A percentile compares a stretch with the other conserved stretches of the same genome.
These are phyloP conservation scores for Gaultheria prostrata DNA, from an alignment of 148 eudicot genomes.

Conservation along the genomic window DNA sequence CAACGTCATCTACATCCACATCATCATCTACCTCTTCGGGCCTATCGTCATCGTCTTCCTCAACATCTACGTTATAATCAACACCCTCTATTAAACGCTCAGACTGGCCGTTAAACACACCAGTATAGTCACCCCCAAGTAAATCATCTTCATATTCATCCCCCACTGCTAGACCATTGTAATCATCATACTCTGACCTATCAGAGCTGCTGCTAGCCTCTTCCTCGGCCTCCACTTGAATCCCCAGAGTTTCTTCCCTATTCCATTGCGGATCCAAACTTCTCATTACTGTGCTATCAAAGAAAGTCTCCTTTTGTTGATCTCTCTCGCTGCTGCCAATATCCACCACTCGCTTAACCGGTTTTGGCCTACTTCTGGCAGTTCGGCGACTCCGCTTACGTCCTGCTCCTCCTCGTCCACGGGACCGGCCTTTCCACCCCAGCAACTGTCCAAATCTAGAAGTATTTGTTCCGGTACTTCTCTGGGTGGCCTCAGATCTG, in stretches of 20 bases:
- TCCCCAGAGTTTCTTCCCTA: slow-evolving; percentile 16
- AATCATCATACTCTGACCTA: slow-evolving; percentile 30
- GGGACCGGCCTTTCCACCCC: slow-evolving; percentile 43
- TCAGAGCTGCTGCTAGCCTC: slow-evolving; percentile 38
- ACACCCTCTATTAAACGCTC: slow-evolving; percentile 14
- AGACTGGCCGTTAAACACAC: slow-evolving; percentile 13
- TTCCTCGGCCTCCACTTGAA: slow-evolving; percentile 20
- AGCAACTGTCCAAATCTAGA: slow-evolving; percentile 24
- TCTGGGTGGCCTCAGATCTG: slow-evolving; percentile 18
- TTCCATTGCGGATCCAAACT: slow-evolving; percentile 21
- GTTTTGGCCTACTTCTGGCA: slow-evolving; percentile 28
- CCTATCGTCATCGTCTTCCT: slow-evolving; percentile 29
- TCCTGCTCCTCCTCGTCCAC: slow-evolving; percentile 40
- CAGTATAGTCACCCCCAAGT: slow-evolving; percentile 21
- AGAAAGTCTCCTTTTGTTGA: background rate
- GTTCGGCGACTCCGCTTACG: slow-evolving; percentile 35
- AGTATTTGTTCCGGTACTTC: slow-evolving; percentile 12
- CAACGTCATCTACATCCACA: slow-evolving; percentile 29
- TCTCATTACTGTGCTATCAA: slow-evolving; percentile 15
- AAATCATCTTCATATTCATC: slow-evolving; percentile 31
- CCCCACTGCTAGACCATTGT: slow-evolving; percentile 21
- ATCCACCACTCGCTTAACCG: slow-evolving; percentile 19
- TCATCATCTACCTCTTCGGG: slow-evolving; percentile 23
- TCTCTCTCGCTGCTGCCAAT: slow-evolving; percentile 10
- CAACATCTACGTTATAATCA: slow-evolving; percentile 22